phyloP scores from a whole-genome alignment of 805 yeast genomes.

The Myxozyma melibiosi region DNA sequence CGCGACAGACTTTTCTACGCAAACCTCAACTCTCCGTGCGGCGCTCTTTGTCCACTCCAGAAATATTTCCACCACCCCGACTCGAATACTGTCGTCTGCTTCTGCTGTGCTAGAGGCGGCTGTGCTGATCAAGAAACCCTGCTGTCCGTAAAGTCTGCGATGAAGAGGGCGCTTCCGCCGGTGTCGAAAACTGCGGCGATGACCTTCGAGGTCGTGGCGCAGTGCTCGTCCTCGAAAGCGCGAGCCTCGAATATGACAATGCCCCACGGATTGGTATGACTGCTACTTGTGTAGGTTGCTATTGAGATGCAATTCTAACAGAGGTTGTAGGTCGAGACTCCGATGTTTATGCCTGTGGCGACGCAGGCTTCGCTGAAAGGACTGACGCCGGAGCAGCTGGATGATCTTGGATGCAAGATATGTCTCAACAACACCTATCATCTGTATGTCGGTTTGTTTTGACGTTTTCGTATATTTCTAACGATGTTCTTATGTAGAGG shows the following conservation, averaged over 20 bases:
- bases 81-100: too few species aligned
- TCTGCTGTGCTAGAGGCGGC: too few species aligned
- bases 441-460: conserved; percentile 30
- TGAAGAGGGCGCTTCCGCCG: conserved; percentile 13
- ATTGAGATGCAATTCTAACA: not conserved
- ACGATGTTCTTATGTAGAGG: conserved; percentile 36
- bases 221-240: conserved; percentile 48
- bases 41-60: too few species aligned
- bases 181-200: conserved; percentile 38
- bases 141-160: conserved; percentile 3
- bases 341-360: conserved; percentile 54
- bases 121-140: too few species aligned
- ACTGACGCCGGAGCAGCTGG: conserved; percentile 48
- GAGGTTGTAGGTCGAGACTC: conserved; percentile 43
- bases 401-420: conserved; percentile 46
- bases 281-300: not conserved
- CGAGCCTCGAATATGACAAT: conserved; percentile 48
- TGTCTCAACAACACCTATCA: conserved; percentile 51
- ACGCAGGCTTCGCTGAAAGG: conserved; percentile 52
- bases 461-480: not conserved
- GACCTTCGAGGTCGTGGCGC: conserved; percentile 46
- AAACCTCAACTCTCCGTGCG: too few species aligned
- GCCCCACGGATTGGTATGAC: conserved; percentile 46
- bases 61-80: too few species aligned
- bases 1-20: too few species aligned